These are phyloP conservation scores for Fusarium sulawesiense DNA, from an alignment of 2,329 filamentous ascomycete species.

Conservation along the genomic window DNA sequence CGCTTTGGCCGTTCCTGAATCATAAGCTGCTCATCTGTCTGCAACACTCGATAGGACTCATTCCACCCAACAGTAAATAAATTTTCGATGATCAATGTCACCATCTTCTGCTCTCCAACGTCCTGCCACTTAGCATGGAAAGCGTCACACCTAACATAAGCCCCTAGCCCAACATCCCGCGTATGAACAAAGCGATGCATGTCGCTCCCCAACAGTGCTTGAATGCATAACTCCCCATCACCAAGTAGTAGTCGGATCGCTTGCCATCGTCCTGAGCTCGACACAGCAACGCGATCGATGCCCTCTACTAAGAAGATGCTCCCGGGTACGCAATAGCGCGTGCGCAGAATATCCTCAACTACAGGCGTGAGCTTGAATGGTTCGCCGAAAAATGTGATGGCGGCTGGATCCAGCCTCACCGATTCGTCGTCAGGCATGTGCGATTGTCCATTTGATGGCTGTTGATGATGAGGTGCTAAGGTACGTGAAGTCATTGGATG, in stretches of 20 bases:
- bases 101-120: constrained; percentile 45
- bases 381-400: constrained; percentile 42
- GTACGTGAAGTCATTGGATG: neutral
- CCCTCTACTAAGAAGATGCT: constrained; percentile 64
- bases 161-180: constrained; percentile 59
- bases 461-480: neutral
- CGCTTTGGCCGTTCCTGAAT: constrained; percentile 2
- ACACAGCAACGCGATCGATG: constrained; percentile 54
- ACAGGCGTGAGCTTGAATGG: constrained; percentile 53
- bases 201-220: constrained; percentile 60
- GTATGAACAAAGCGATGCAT: constrained; percentile 62
- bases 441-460: constrained; percentile 24
- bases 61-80: constrained; percentile 62
- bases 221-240: constrained; percentile 66
- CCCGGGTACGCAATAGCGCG: constrained; percentile 59
- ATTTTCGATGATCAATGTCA: constrained; percentile 60
- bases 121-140: constrained; percentile 52
- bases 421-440: constrained; percentile 41
- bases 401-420: constrained; percentile 43
- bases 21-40: constrained; percentile 10
- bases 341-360: constrained; percentile 62
- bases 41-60: constrained; percentile 50
- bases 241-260: constrained; percentile 61
- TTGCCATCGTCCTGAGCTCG: constrained; percentile 54
- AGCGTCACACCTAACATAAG: constrained; percentile 60